Evolutionary conservation across 2,329 filamentous ascomycete species (phyloP).

Genomic region (Xylaria sp.): DNA sequence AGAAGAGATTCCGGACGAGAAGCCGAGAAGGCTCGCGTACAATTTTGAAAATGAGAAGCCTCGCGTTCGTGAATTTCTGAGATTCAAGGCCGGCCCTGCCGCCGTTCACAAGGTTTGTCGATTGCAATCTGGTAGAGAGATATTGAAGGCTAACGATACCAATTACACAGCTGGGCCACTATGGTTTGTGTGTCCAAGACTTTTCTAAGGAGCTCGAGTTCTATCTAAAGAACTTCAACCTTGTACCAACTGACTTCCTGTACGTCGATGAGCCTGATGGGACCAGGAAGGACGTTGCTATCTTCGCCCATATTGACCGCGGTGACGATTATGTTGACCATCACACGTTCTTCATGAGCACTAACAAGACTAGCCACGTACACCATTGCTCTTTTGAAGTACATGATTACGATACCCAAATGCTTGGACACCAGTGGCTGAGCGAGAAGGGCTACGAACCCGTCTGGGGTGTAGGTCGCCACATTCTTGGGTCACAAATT

Average conservation of each 20-base stretch:
- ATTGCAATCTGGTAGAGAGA: background rate
- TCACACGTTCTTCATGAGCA: slow-evolving; percentile 28
- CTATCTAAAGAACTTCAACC: slow-evolving; percentile 26
- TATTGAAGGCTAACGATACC: background rate
- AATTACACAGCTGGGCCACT: slow-evolving; percentile 20
- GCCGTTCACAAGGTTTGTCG: slow-evolving; percentile 26
- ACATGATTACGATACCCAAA: slow-evolving; percentile 27
- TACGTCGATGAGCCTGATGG: slow-evolving; percentile 22
- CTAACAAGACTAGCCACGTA: slow-evolving; percentile 24
- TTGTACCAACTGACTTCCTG: slow-evolving; percentile 26
- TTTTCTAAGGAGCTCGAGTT: slow-evolving; percentile 21
- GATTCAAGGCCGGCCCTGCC: slow-evolving; percentile 24
- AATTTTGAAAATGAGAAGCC: slow-evolving; percentile 29
- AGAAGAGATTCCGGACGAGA: slow-evolving; percentile 14
- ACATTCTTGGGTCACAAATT: slow-evolving; percentile 28
- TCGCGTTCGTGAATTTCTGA: slow-evolving; percentile 23
- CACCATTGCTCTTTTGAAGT: slow-evolving; percentile 28
- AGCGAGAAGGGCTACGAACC: slow-evolving; percentile 20
- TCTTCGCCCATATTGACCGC: slow-evolving; percentile 28
- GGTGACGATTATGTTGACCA: slow-evolving; percentile 27
- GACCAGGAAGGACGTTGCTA: slow-evolving; percentile 21
- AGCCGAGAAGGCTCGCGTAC: slow-evolving; percentile 19
- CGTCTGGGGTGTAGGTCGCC: slow-evolving; percentile 26
- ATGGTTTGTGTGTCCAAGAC: slow-evolving; percentile 25
- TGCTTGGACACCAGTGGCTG: slow-evolving; percentile 27